Base-by-base conservation (phyloP, 1,284 basidiomycete species). In the Ustilago sp. region DNA sequence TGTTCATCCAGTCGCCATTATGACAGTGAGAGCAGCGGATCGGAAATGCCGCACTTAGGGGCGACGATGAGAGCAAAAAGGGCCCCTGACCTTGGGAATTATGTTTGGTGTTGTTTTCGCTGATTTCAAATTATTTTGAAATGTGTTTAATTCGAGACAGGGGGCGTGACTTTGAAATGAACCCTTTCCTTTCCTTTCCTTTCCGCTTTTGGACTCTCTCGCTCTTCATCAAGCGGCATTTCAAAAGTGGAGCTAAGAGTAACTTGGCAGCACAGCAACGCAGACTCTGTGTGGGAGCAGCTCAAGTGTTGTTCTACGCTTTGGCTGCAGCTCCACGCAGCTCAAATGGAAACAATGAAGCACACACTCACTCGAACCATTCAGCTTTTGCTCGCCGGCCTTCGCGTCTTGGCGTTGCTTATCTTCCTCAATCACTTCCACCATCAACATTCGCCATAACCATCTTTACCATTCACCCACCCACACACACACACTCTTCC, bases 261-360 rank as follows among this genome's bases (percentile, higher is more conserved):
- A 32, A 28, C 11, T 31, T n/a, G n/a, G 28, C 45, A 48, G 45
- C 45, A 48, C 45, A 48, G 45, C 45, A 48, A 19, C n/a, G 45
- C 45, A 48, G 17, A 41, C 23, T 28, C 23, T 28, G 23, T 28
- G 23, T 28, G 23, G 28, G 15, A 43, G 54, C 34, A 47, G 41
- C 32, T 35, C 36, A 53, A 61, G 59, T 61, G 59, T 61, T 50
- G 48, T 50, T 50, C 52, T 53, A 53, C 52, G 32, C 36, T 53
- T 15, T 15, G 45, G 45, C n/a, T 48, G 45, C 45, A 48, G 45
- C 45, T 48, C 45, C 8, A 31, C n/a, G 45, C 45, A 19, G 19
- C 17, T 19, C 38, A 4, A 8, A 48, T 5, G 19, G 19, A 48
- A 48, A 31, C 45, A 48, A 48, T 23, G 23, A 19, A 13, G 28